phyloP scores from a whole-genome alignment of 352 stramenopile species.

The Hyaloperonospora brassicae region DNA sequence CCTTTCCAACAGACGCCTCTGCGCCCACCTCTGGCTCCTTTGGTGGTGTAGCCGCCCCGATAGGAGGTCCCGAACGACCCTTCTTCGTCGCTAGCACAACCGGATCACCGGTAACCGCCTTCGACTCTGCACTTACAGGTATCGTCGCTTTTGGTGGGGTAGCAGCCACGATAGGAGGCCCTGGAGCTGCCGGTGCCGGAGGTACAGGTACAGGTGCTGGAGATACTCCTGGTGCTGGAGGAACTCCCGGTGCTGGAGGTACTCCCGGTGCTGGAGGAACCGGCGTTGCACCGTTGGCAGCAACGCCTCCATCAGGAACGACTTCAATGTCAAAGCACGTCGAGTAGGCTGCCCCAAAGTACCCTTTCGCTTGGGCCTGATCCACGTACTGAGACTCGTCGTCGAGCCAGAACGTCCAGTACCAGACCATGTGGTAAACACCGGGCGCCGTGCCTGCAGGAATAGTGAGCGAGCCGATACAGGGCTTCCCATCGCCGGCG shows the following conservation, averaged over 20 bases:
- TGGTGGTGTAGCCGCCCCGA: slow-evolving; percentile 6
- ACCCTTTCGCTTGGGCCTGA: slow-evolving; percentile 39
- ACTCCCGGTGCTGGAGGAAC: background rate
- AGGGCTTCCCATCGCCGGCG: slow-evolving; percentile 51
- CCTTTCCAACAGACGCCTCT: background rate
- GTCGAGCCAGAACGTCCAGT: slow-evolving; percentile 61
- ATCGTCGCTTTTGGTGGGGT: background rate
- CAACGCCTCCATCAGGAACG: slow-evolving; percentile 6
- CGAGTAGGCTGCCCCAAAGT: slow-evolving; percentile 61
- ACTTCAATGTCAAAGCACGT: slow-evolving; percentile 67
- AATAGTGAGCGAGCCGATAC: slow-evolving; percentile 46
- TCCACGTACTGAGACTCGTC: slow-evolving; percentile 43
- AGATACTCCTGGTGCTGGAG: background rate
- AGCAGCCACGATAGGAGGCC: slow-evolving; percentile 1
- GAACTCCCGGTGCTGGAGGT: slow-evolving; percentile 1
- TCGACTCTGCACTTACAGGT: too few relatives aligned
- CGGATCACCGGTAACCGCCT: too few relatives aligned
- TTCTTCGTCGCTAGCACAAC: background rate
- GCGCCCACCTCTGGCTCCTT: background rate
- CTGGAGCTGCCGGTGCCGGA: slow-evolving; percentile 2
- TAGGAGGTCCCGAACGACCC: slow-evolving; percentile 1
- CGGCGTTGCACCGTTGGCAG: background rate
- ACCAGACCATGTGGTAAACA: slow-evolving; percentile 62
- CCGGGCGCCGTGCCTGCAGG: slow-evolving; percentile 34
- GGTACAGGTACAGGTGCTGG: slow-evolving; percentile 1